phyloP scores from a whole-genome alignment of 176 grass and related monocot species.

The Echinochloa phyllopogon region DNA sequence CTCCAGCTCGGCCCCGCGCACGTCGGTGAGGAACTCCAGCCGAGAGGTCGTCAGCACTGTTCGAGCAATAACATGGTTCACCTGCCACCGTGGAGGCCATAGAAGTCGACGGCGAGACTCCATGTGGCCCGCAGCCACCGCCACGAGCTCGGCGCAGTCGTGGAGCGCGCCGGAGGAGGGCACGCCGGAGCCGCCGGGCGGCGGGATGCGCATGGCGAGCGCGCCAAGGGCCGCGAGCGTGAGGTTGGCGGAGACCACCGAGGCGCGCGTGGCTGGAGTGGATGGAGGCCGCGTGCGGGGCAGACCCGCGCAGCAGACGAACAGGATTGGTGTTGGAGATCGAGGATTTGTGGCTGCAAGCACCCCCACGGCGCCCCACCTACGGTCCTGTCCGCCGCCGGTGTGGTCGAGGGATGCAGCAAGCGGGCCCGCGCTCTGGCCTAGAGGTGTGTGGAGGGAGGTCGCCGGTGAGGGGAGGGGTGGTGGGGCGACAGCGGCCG shows the following conservation, averaged over 20 bases:
- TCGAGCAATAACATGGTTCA: no score
- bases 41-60: no score
- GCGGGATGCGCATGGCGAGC: neutral
- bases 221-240: neutral
- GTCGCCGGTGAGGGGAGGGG: no score
- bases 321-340: neutral
- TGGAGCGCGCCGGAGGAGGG: neutral
- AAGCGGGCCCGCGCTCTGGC: no score
- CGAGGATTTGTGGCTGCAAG: slow-evolving; percentile 5
- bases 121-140: neutral
- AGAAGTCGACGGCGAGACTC: no score
- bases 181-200: no score
- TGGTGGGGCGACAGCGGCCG: no score
- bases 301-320: neutral
- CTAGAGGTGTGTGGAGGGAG: no score
- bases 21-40: no score
- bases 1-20: no score
- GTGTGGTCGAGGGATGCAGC: no score
- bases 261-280: slow-evolving; percentile 28
- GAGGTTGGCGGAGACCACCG: slow-evolving; percentile 33
- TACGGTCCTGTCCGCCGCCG: neutral
- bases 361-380: neutral
- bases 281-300: slow-evolving; percentile 17
- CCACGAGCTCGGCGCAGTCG: slow-evolving; percentile 24
- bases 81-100: no score